phyloP scores from a whole-genome alignment of 1,284 basidiomycete species.

The Boletellus dicymbophilus region DNA sequence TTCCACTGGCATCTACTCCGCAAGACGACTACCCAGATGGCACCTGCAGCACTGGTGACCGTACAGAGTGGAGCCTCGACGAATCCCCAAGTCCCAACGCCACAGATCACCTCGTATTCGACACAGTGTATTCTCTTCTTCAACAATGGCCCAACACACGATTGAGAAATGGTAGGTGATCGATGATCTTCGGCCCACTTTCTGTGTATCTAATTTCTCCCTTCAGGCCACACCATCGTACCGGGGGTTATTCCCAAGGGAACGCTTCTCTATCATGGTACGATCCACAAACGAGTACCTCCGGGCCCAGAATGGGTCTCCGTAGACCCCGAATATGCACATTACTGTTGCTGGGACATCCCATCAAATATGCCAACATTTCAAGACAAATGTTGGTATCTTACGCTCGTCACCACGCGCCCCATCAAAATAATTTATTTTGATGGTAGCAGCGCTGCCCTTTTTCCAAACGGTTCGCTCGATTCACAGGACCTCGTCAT shows the following conservation, averaged over 20 bases:
- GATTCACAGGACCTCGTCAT: not conserved
- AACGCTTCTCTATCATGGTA: not conserved
- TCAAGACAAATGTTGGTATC: not conserved
- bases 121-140: not conserved
- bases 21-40: not conserved
- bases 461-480: not conserved
- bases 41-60: not conserved
- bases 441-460: not conserved
- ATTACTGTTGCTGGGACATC: not conserved
- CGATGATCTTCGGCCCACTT: not conserved
- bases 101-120: not conserved
- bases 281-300: too few relatives aligned
- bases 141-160: not conserved
- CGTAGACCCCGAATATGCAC: not conserved
- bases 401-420: not conserved
- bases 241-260: not conserved
- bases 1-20: not conserved
- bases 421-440: not conserved
- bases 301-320: not conserved
- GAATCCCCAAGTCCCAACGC: not conserved
- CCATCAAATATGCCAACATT: not conserved
- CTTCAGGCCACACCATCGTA: not conserved
- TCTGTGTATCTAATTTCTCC: not conserved
- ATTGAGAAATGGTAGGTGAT: not conserved
- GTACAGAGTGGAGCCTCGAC: not conserved